Evolutionary conservation across 2,329 filamentous ascomycete species (phyloP), one percentile per base, ranked within the genome.

Genomic region (Ophiostoma fasciatum): DNA sequence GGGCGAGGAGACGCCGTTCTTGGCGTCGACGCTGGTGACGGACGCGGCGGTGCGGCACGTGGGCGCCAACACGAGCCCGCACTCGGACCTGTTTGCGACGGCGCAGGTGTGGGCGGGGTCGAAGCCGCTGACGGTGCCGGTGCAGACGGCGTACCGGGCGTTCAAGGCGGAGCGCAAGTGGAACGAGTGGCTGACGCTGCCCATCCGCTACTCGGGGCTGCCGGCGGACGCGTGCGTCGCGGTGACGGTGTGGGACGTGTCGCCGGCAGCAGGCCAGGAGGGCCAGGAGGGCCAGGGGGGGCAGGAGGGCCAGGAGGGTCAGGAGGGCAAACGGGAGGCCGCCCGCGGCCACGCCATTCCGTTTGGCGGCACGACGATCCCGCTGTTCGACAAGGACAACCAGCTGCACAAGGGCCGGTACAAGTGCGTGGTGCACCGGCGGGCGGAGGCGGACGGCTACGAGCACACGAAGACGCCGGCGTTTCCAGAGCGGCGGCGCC

Each of bases 131-230:
- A 92, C 87, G 0, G 82, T 96, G 1, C 82, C 85, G 1, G 71
- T 92, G 10, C 88, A 96, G 56, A 98, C 90, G 3, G 72, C 84
- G 18, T 96, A 96, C 60, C 94, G 85, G 52, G 63, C 83, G 7
- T 96, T 98, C 54, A 84, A 85, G 52, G 71, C 70, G 25, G 74
- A 79, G 50, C 62, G 76, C 59, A 72, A 64, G 66, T 77, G 90
- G 90, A 94, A 93, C 53, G 88, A 96, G 61, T 98, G 92, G 90
- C 71, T 98, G 20, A 75, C 79, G 22, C 63, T 98, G 27, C 88
- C 90, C 1, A 75, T 96, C 42, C 71, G 76, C 5, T 90, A 94
- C 56, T 78, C 82, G 42, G 78, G 80, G 40, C 70, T 93, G 1
- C 87, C 90, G 1, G 63, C 78, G 29, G 82, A 84, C 48, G 76